Percentiles rank a stretch among this genome's conserved stretches.
phyloP scores from a whole-genome alignment of 176 grass and related monocot species.

The Bothriochloa decipiens region DNA sequence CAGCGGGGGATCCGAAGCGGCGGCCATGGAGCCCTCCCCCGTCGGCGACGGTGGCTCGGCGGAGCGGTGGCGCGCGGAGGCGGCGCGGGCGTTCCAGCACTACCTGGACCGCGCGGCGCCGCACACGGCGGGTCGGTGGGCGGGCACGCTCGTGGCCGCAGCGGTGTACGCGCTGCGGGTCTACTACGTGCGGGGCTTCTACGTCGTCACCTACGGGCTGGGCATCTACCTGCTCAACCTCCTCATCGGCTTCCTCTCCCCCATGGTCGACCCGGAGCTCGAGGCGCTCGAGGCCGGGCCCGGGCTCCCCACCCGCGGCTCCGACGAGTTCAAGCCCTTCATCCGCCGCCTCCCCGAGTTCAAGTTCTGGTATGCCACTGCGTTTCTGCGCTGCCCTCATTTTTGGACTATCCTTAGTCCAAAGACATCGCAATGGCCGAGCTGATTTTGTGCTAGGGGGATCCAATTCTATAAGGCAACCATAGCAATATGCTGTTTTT shows the following conservation, averaged over 20 bases:
- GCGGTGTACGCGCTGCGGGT: constrained; percentile 77
- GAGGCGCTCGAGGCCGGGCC: constrained; percentile 69
- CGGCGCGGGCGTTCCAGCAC: constrained; percentile 77
- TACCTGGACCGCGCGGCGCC: constrained; percentile 89
- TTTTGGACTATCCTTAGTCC: not conserved
- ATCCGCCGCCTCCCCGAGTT: constrained; percentile 93
- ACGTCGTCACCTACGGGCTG: constrained; percentile 82
- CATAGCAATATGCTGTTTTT: not conserved
- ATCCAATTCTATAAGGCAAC: not conserved
- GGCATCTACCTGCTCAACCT: constrained; percentile 99
- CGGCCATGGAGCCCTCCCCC: constrained; percentile 43
- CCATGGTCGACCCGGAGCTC: constrained; percentile 91
- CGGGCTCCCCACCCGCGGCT: constrained; percentile 70
- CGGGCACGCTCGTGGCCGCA: constrained; percentile 53
- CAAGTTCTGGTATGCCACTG: constrained; percentile 78
- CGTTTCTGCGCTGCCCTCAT: not conserved
- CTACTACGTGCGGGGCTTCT: constrained; percentile 87
- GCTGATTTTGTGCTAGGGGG: not conserved
- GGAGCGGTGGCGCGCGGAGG: constrained; percentile 66
- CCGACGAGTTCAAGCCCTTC: constrained; percentile 98
- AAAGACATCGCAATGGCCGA: not conserved
- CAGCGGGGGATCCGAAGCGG: constrained; percentile 15
- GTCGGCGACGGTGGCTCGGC: constrained; percentile 30
- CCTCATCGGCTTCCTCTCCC: constrained; percentile 98
- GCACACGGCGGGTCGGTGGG: constrained; percentile 67